Evolutionary conservation across 139 green algal genomes (phyloP), one percentile per base, ranked within the genome.

Genomic region (Picochlorum costavermella): DNA sequence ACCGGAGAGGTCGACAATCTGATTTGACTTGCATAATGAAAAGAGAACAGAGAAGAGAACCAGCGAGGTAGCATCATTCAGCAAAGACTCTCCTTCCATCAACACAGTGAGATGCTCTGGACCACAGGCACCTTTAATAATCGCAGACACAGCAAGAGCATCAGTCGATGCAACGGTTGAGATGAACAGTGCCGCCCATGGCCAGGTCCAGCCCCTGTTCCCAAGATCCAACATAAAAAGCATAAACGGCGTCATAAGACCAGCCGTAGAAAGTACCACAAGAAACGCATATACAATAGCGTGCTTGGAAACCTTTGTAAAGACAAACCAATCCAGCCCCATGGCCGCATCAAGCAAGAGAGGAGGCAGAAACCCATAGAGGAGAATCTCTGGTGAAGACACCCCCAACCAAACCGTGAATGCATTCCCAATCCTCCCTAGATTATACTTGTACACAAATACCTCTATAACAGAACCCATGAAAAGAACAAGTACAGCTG

Each of bases 271-370:
- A 9, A 79, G 17, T 11, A 79, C 72, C 55, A 91, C 81, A 44
- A 89, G 50, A 48, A 94, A 91, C 1, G 86, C 88, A 66, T 91
- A 56, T 26, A 75, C 81, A 26, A 90, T 59, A 4, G 84, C 65
- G 60, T 88, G 77, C 2, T 81, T 43, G 4, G 44, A 1, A 10
- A 77, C 50, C 60, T 78, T 78, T 30, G 37, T 61, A 55, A 96
- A 89, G 55, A 95, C 75, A 76, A 88, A 96, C 50, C 86, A 95
- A 72, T 96, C 88, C 4, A 96, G 87, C 20, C 69, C 63, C 2
- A 84, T 77, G 20, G 76, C 72, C 9, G 57, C 44, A 37, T 85
- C 79, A 30, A 84, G 46, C 28, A 84, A 49, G 28, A 85, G 69
- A 2, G 79, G 79, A 37, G 89, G 89, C 66, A 96, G 71, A 63